Evolutionary conservation across 495 filamentous ascomycete species (phyloP), one percentile per base, ranked within the genome.

Genomic region (Recurvomyces mirabilis): DNA sequence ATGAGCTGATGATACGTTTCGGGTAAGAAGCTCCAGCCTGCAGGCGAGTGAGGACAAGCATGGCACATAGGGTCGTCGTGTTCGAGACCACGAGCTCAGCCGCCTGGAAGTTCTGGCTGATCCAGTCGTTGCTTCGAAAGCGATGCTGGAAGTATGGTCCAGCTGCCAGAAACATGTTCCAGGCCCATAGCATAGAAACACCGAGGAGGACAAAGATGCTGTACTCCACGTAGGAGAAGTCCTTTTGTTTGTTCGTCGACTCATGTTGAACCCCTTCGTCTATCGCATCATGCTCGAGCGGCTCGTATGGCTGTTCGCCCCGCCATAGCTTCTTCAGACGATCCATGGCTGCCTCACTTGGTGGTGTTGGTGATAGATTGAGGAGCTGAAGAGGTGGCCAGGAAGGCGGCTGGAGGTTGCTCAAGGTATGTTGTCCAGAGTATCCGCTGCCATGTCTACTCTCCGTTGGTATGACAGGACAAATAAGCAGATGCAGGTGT

Each of bases 141-240:
- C 93, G 87, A 38, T 63, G 68, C 56, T 88, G 78, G 69, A 99
- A 94, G 68, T 94, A 95, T 6, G 88, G 84, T 11, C 84, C 84
- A 7, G 88, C 87, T 14, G 93, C 91, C 48, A 99, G 75, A 67
- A 96, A 94, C 89, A 94, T 94, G 68, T 94, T 96, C 87, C 87
- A 95, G 25, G 88, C 84, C 88, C 88, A 95, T 46, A 95, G 71
- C 93, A 94, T 95, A 17, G 87, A 81, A 14, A 93, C 68, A 35
- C 91, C 91, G 17, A 95, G 70, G n/a, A 94, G 62, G 43, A 81
- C 63, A 60, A 95, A 99, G 41, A 94, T 73, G 38, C 60, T 65
- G 67, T 99, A 99, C 57, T 89, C 81, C 33, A 85, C 59, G 72
- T 77, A 80, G 17, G 61, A 65, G 54, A 66, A 65, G 29, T 18